Conservation (phyloP, 352 stramenopile species). For the Thalassiosira delicatula region DNA sequence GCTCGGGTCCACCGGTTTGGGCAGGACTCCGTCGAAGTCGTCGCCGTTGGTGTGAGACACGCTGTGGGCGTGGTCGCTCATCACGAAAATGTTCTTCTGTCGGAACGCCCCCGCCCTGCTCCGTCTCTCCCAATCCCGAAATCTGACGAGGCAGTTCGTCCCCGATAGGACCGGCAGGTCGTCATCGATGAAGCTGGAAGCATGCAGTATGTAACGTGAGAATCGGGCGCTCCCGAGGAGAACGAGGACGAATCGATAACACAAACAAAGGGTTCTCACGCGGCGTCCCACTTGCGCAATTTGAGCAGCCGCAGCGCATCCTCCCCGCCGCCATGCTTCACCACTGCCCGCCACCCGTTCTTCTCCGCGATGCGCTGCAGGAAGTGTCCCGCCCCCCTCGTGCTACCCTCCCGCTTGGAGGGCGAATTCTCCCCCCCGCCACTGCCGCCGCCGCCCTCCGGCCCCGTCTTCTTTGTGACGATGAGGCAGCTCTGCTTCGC, state of each 20-base stretch:
- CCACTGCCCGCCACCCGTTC: conserved; percentile 61
- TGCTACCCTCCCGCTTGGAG: no score
- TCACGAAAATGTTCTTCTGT: conserved; percentile 68
- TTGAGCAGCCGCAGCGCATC: conserved; percentile 66
- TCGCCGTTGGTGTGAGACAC: conserved; percentile 2
- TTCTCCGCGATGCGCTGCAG: conserved; percentile 24
- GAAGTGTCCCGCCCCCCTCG: no score
- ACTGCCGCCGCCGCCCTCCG: no score
- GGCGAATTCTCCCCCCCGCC: no score
- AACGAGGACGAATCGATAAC: no score
- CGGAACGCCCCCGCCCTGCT: conserved; percentile 50
- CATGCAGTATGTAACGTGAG: no score
- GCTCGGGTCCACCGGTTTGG: conserved; percentile 37
- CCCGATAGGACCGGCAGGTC: conserved; percentile 44
- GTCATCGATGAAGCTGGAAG: conserved; percentile 75
- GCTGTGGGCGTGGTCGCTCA: conserved; percentile 45
- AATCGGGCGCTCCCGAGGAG: no score
- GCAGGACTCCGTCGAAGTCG: conserved; percentile 42
- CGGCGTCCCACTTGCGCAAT: conserved; percentile 67
- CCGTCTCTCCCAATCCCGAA: conserved; percentile 71
- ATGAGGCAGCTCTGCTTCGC: conserved; percentile 41
- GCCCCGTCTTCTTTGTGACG: conserved; percentile 34
- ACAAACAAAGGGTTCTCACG: no score
- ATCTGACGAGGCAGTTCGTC: conserved; percentile 55
- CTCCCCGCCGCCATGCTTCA: conserved; percentile 40